Percentiles rank a stretch among this genome's conserved stretches.
Evolutionary conservation across 306 rosid species (phyloP).

Genomic region (Cucurbita pepo): DNA sequence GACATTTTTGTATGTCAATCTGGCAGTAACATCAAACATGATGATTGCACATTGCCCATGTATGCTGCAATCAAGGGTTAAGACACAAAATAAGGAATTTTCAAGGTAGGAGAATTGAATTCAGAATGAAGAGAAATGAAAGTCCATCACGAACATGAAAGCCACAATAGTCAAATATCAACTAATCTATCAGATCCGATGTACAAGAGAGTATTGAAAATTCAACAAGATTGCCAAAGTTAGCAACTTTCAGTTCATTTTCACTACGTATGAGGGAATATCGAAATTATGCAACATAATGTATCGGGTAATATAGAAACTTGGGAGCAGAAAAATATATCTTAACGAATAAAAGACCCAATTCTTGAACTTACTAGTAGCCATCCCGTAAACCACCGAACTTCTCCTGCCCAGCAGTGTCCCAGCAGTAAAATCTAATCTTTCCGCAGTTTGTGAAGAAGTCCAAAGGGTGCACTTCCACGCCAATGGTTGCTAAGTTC

Average conservation of each 20-base stretch:
- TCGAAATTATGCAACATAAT: not conserved
- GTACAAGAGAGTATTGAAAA: not conserved
- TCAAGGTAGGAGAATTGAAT: not conserved
- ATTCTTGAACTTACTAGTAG: slow-evolving; percentile 43
- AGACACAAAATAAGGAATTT: not conserved
- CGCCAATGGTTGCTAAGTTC: slow-evolving; percentile 50
- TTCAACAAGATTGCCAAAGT: not conserved
- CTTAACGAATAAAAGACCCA: not conserved
- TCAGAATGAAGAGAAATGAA: not conserved
- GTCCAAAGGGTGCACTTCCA: slow-evolving; percentile 71
- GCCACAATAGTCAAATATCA: not conserved
- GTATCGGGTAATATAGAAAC: not conserved
- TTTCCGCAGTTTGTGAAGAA: slow-evolving; percentile 54
- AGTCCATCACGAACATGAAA: not conserved
- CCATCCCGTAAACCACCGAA: slow-evolving; percentile 78
- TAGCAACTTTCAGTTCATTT: too few relatives aligned
- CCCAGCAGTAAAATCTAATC: slow-evolving; percentile 71
- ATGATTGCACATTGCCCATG: slow-evolving; percentile 71
- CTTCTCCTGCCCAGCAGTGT: slow-evolving; percentile 75
- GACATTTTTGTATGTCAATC: slow-evolving; percentile 61
- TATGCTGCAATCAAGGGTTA: slow-evolving; percentile 21
- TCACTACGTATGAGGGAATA: too few relatives aligned
- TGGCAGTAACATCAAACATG: slow-evolving; percentile 69
- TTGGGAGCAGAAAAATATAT: not conserved
- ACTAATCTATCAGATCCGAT: not conserved